A percentile compares a stretch with the other conserved stretches of the same genome.
phyloP scores from a whole-genome alignment of 495 filamentous ascomycete species.

The Neurospora discreta region DNA sequence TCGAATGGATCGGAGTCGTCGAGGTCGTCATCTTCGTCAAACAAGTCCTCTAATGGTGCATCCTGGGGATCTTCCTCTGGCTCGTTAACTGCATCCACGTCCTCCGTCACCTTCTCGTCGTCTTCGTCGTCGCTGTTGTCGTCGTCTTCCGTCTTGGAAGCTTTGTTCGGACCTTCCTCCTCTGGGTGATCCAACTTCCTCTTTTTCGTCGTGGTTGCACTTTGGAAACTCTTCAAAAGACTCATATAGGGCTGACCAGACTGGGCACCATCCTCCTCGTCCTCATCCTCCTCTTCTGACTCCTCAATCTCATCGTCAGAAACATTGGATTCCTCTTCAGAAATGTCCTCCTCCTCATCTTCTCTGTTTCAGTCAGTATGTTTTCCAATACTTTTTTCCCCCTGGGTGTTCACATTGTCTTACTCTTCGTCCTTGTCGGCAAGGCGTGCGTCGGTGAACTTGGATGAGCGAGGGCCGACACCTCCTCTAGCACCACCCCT shows the following conservation, averaged over 20 bases:
- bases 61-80: constrained; percentile 36
- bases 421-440: constrained; percentile 25
- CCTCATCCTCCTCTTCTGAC: constrained; percentile 29
- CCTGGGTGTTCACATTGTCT: constrained; percentile 2
- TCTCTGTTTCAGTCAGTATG: constrained; percentile 6
- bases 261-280: constrained; percentile 24
- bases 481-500: constrained; percentile 25
- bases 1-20: constrained; percentile 65
- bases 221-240: constrained; percentile 53
- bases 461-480: constrained; percentile 14
- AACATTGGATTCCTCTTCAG: constrained; percentile 27
- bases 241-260: constrained; percentile 48
- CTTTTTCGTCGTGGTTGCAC: constrained; percentile 51
- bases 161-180: constrained; percentile 2
- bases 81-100: constrained; percentile 16
- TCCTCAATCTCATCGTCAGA: constrained; percentile 28
- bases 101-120: constrained; percentile 11
- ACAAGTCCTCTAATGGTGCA: constrained; percentile 20
- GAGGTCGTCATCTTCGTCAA: constrained; percentile 40
- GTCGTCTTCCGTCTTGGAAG: constrained; percentile 4
- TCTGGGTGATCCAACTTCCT: constrained; percentile 46
- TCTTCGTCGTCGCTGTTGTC: constrained; percentile 4
- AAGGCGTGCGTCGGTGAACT: constrained; percentile 28
- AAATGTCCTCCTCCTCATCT: constrained; percentile 7
- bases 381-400: neutral